Conservation (phyloP, 2,329 filamentous ascomycete genomes). For the Hirsutella minnesotensis region DNA sequence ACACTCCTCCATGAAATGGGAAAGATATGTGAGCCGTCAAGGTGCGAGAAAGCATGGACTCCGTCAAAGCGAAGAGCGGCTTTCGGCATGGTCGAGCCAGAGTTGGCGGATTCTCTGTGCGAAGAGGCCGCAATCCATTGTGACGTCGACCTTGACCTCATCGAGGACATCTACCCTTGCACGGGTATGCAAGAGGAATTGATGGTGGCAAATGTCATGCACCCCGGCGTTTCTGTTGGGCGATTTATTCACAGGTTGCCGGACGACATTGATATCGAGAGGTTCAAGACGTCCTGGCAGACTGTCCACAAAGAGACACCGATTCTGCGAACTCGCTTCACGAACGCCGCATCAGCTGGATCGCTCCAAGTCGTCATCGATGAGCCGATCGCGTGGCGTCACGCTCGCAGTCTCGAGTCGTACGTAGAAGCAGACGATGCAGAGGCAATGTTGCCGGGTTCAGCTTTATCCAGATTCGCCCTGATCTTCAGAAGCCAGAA, state of each 20-base stretch:
- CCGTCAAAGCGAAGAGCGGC: background rate
- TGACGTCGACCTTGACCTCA: background rate
- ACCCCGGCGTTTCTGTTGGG: conserved; percentile 1
- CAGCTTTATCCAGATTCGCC: background rate
- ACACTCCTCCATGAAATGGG: background rate
- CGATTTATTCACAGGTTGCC: background rate
- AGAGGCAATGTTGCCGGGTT: background rate
- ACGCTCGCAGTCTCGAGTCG: background rate
- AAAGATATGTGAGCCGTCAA: background rate
- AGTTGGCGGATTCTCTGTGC: background rate
- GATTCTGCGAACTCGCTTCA: conserved; percentile 1
- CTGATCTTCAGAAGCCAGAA: background rate
- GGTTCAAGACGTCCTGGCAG: conserved; percentile 16
- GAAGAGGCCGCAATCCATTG: background rate
- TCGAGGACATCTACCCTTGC: conserved; percentile 2
- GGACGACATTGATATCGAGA: conserved; percentile 8
- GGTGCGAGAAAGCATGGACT: background rate
- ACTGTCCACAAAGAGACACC: background rate
- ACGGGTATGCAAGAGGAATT: conserved; percentile 1
- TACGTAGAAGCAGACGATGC: background rate
- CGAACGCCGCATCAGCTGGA: background rate
- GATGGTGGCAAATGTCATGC: conserved; percentile 1
- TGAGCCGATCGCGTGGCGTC: background rate
- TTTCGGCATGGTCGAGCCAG: background rate
- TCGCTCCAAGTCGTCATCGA: conserved; percentile 3